These are phyloP conservation scores for Populus euphratica DNA, from an alignment of 345 rosid species.

Conservation along the genomic window DNA sequence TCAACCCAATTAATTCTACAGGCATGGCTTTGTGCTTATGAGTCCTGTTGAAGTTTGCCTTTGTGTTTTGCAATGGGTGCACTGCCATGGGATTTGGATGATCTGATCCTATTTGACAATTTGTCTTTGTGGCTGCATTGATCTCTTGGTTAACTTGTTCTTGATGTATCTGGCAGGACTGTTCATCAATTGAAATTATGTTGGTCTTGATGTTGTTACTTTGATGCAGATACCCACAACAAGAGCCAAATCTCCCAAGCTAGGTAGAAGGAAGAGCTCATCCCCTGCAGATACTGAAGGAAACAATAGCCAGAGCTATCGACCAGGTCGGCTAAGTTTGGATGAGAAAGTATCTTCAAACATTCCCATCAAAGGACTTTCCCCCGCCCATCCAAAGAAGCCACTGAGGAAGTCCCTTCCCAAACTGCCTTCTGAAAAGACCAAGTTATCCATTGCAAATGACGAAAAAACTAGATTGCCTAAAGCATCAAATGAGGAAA, in stretches of 20 bases:
- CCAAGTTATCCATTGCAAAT: constrained; percentile 32
- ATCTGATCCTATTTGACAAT: background rate
- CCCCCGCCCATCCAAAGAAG: constrained; percentile 53
- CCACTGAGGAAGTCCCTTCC: constrained; percentile 79
- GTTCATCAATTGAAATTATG: background rate
- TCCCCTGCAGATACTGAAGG: constrained; percentile 47
- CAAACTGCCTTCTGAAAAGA: constrained; percentile 84
- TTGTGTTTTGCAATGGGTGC: background rate
- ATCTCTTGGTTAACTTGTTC: background rate
- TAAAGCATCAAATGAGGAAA: constrained; percentile 22
- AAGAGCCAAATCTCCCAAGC: constrained; percentile 95
- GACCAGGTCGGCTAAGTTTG: constrained; percentile 56
- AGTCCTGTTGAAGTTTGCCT: background rate
- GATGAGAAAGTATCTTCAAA: constrained; percentile 51
- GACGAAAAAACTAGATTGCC: constrained; percentile 19
- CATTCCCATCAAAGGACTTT: constrained; percentile 41
- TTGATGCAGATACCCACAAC: constrained; percentile 76
- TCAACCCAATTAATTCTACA: background rate
- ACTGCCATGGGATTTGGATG: background rate
- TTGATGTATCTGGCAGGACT: background rate
- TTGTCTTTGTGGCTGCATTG: background rate
- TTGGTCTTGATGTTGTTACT: constrained; percentile 1
- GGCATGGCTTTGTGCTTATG: background rate
- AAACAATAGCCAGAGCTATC: constrained; percentile 31
- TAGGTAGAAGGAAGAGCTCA: constrained; percentile 73